Percentiles rank a stretch among this genome's conserved stretches.
phyloP scores from a whole-genome alignment of 192 early-diverging fungal genomes.

The Backusella macrospora region DNA sequence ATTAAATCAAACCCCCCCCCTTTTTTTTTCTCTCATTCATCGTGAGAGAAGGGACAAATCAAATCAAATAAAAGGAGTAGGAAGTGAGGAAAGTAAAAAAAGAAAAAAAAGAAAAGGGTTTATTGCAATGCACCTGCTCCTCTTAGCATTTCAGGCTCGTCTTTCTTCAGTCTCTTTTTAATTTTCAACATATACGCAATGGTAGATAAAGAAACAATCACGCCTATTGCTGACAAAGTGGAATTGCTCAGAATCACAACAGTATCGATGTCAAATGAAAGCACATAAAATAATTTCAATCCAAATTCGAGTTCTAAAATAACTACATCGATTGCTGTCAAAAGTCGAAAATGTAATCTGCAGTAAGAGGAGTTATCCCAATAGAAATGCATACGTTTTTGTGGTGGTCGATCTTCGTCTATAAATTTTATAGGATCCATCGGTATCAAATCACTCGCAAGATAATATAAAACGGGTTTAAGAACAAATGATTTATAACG shows the following conservation, averaged over 20 bases:
- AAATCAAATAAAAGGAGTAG: background rate
- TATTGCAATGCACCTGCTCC: constrained; percentile 23
- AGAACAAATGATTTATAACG: constrained; percentile 38
- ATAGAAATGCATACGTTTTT: constrained; percentile 37
- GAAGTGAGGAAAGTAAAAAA: background rate
- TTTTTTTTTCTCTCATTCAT: too few species aligned
- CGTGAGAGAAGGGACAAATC: too few species aligned
- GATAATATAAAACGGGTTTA: constrained; percentile 41
- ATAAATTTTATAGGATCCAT: constrained; percentile 26
- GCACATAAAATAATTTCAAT: constrained; percentile 38
- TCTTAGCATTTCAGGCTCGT: constrained; percentile 32
- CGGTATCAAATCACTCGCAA: constrained; percentile 42
- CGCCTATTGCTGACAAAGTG: constrained; percentile 31
- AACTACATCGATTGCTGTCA: constrained; percentile 40
- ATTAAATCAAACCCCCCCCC: too few species aligned
- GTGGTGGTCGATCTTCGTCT: constrained; percentile 15
- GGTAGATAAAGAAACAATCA: constrained; percentile 27
- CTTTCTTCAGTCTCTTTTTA: constrained; percentile 21
- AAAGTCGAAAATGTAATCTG: constrained; percentile 38
- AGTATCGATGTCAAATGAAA: constrained; percentile 36
- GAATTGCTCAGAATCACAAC: constrained; percentile 35
- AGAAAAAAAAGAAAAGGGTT: background rate
- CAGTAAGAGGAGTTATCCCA: constrained; percentile 41
- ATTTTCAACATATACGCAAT: constrained; percentile 31
- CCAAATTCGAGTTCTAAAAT: constrained; percentile 39